Conservation (phyloP, 1,139 yeast genomes). For the Blastobotrys capitulatus region DNA sequence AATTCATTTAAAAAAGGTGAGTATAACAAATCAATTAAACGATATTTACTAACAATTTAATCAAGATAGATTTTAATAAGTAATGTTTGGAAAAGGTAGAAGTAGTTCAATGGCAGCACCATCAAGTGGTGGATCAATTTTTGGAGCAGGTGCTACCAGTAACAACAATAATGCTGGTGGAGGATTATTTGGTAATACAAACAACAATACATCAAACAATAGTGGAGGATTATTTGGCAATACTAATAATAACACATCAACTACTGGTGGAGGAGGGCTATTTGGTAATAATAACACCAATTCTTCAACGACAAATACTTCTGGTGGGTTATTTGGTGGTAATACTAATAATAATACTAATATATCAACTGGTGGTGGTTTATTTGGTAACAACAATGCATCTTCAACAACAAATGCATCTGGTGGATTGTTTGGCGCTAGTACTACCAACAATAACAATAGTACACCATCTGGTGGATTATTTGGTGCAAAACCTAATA, state of each 20-base stretch:
- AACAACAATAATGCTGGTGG: background rate
- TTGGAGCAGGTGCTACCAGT: background rate
- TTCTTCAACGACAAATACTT: background rate
- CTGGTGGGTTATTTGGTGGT: constrained; percentile 21
- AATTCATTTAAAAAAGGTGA: too few relatives aligned
- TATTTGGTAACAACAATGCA: constrained; percentile 1
- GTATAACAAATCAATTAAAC: too few relatives aligned
- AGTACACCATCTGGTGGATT: constrained; percentile 14
- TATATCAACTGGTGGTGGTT: background rate
- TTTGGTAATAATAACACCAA: background rate
- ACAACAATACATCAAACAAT: background rate
- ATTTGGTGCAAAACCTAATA: constrained; percentile 19
- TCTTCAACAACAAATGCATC: constrained; percentile 15
- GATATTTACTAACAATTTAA: background rate
- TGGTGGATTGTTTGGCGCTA: constrained; percentile 34
- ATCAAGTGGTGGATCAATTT: background rate
- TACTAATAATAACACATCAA: background rate
- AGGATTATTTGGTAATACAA: constrained; percentile 1
- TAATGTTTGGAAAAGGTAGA: constrained; percentile 4
- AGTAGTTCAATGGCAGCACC: constrained; percentile 11
- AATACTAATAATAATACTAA: background rate
- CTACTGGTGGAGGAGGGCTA: constrained; percentile 1
- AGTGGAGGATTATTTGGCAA: constrained; percentile 1
- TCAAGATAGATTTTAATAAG: background rate
- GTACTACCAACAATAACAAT: constrained; percentile 1